Base-by-base conservation (phyloP, 2,329 filamentous ascomycete genomes). In the Verticillium isaacii region DNA sequence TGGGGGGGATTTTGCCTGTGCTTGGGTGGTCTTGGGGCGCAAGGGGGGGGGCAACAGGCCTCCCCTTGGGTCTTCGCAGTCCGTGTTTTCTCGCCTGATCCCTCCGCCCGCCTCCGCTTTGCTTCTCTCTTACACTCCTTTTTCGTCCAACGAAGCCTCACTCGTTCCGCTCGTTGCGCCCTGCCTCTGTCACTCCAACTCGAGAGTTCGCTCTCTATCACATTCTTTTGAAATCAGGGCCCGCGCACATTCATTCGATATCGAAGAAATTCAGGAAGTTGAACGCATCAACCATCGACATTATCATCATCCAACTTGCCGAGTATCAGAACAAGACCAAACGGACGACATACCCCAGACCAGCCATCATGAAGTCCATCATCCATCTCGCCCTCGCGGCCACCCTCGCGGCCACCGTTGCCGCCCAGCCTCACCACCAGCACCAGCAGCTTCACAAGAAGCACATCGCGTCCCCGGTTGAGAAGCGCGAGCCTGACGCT, bases 391-490 rank as follows among this genome's bases (percentile, higher is more conserved):
- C 82, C 71, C 70, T 85, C 63, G 80, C 81, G 76, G 84, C 82
- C 62, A 78, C 82, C 50, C 68, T 85, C 60, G 82, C 81, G 64
- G 77, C 76, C 55, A 76, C 83, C 60, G 82, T 78, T 62, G 79
- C 80, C 58, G 88, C 88, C 34, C 82, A 87, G 69, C 83, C 80
- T 63, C 83, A 85, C 67, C 83, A 86, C 70, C 75, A 78, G 55
- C 87, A 89, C 72, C 81, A 81, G 63, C 86, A 85, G 66, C 75
- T 81, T 68, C 86, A 87, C 72, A 82, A 78, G 65, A 85, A 84
- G 76, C 80, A 84, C 63, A 76, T 68, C 37, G 72, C 77, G 39
- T 76, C 79, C 63, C 75, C 76, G 36, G 74, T 81, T 58, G 78
- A 83, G 71, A 81, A 79, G 75, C 81, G 80, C 62, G 74, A 70